These are phyloP conservation scores for Primulina eburnea DNA, from an alignment of 257 asterid genomes.

Conservation along the genomic window DNA sequence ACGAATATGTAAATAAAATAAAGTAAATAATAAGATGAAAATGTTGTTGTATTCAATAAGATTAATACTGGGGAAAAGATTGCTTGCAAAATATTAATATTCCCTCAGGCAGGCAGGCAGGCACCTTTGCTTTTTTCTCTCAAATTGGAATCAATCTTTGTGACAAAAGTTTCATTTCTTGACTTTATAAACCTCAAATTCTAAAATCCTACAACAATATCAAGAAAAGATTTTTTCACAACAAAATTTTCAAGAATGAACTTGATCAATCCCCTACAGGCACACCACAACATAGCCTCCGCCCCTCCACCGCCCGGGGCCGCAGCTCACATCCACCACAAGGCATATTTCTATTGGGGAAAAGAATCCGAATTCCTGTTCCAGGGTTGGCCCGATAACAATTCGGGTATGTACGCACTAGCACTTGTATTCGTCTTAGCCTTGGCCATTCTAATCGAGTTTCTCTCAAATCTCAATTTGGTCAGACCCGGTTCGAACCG, in stretches of 20 bases:
- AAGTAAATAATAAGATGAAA: too few species aligned
- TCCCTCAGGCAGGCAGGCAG: too few species aligned
- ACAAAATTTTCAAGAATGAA: slow-evolving; percentile 20
- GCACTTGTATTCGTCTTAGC: slow-evolving; percentile 50
- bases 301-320: slow-evolving; percentile 28
- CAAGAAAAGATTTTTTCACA: not conserved
- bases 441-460: slow-evolving; percentile 58
- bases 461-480: slow-evolving; percentile 43
- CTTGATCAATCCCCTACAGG: slow-evolving; percentile 21
- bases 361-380: slow-evolving; percentile 44
- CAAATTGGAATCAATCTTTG: not conserved
- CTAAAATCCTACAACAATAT: not conserved
- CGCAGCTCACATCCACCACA: slow-evolving; percentile 32
- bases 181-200: not conserved
- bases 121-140: not conserved
- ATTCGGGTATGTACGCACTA: slow-evolving; percentile 63
- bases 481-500: slow-evolving; percentile 60
- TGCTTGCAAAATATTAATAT: too few species aligned
- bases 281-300: slow-evolving; percentile 27
- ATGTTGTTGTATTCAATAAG: too few species aligned
- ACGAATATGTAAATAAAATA: too few species aligned
- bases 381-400: slow-evolving; percentile 48
- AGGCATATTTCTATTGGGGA: slow-evolving; percentile 44
- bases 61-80: too few species aligned
- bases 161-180: too few species aligned